Base-by-base conservation (phyloP, 164 flowering plant species). In the Umbellularia californica region DNA sequence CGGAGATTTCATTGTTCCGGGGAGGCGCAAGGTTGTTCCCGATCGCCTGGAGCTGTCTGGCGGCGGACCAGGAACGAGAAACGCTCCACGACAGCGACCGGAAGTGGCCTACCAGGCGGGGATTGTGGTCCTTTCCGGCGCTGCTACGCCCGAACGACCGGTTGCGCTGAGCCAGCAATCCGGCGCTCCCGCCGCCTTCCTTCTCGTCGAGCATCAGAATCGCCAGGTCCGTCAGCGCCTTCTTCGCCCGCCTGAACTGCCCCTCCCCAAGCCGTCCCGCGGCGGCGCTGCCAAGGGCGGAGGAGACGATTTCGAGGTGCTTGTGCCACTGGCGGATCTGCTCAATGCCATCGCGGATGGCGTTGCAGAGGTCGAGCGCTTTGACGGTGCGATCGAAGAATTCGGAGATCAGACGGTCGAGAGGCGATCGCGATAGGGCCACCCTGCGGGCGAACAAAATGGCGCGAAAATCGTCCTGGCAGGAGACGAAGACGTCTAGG, bases 21-120 rank as follows among this genome's bases (percentile, higher is more conserved):
- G 99, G 99, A 0, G 90, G 76, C 9, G 60, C 71, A 70, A 93
- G 70, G 69, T 91, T 95, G 71, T 79, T 87, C 33, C 88, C 92
- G 22, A 95, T 93, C 4, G 97, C 92, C 72, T 95, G 99, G 30
- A 95, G 83, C 84, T 93, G 97, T 84, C 79, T 84, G 0, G 98
- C 93, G 0, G 85, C 85, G 0, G 85, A 83, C 85, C 98, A 95
- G 14, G 92, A 77, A 67, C 98, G 76, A 9, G 99, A 95, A 2
- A 95, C 97, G 71, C 99, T 95, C 99, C 99, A 95, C 0, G 99
- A 93, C 10, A 95, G 77, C 0, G 98, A 93, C 23, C 97, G 69
- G 41, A 83, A 90, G 78, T 91, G 90, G 3, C 87, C 88, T n/a
- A 80, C 1, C 0, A 82, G 75, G 22, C 83, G 84, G 47, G 47